Conservation (phyloP, 768 basidiomycete species). For the Hygrophorus pudorinus region DNA sequence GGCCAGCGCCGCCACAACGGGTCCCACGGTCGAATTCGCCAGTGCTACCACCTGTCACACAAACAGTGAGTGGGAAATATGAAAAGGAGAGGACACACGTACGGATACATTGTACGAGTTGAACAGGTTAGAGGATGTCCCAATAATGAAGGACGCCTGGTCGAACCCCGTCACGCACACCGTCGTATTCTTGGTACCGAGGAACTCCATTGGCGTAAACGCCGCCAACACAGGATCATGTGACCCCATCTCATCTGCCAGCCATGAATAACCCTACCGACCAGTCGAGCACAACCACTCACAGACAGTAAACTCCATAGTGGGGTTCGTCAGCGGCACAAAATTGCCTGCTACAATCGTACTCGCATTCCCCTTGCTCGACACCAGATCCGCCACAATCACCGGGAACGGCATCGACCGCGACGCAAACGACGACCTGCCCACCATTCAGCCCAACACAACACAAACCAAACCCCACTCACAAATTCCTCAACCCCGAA, state of each 20-base stretch:
- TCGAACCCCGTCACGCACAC: constrained; percentile 48
- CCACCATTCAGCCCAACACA: neutral
- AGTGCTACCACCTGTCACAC: constrained; percentile 4
- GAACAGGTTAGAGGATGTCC: constrained; percentile 40
- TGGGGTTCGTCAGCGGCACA: constrained; percentile 25
- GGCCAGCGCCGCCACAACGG: constrained; percentile 15
- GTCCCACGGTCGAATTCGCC: constrained; percentile 12
- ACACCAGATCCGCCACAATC: constrained; percentile 28
- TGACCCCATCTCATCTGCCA: constrained; percentile 36
- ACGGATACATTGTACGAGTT: constrained; percentile 12
- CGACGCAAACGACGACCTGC: constrained; percentile 22
- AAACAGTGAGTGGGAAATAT: neutral
- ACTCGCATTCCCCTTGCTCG: constrained; percentile 16
- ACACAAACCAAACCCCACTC: neutral
- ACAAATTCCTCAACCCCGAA: constrained; percentile 24
- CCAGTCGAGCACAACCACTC: constrained; percentile 8
- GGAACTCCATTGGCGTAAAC: constrained; percentile 30
- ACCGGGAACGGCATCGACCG: constrained; percentile 39
- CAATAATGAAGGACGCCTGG: constrained; percentile 41
- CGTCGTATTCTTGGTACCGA: constrained; percentile 35
- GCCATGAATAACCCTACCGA: constrained; percentile 13
- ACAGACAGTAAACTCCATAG: constrained; percentile 3
- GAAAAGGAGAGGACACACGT: neutral
- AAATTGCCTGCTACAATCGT: constrained; percentile 14
- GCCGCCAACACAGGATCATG: constrained; percentile 43